Conservation (phyloP, 75 land plant species). For the Cryptomeria japonica region DNA sequence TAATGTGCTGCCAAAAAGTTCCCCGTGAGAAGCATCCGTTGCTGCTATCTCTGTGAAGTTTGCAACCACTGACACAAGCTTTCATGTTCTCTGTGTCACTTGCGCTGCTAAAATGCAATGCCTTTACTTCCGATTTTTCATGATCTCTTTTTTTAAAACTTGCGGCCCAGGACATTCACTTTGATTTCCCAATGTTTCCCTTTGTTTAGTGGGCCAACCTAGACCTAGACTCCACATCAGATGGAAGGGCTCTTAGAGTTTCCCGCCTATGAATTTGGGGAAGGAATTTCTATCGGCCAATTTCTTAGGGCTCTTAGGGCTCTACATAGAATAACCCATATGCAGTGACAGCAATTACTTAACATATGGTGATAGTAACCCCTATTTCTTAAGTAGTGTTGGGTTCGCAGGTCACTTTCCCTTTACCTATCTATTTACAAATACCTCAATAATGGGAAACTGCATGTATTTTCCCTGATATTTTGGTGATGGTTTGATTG, state of each 20-base stretch:
- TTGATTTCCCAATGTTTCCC: background rate
- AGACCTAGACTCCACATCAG: background rate
- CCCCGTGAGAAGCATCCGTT: too few species aligned
- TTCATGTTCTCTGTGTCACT: background rate
- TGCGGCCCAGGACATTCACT: background rate
- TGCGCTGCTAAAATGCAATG: background rate
- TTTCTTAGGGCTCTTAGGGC: too few species aligned
- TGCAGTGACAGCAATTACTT: background rate
- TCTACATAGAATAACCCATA: background rate
- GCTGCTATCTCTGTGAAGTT: too few species aligned
- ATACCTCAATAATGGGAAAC: background rate
- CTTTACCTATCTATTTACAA: background rate
- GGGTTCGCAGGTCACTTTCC: background rate
- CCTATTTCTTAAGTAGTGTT: background rate
- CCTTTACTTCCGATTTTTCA: background rate
- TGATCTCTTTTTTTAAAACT: background rate
- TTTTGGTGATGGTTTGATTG: background rate
- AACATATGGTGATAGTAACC: background rate
- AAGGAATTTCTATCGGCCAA: background rate
- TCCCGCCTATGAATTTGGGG: background rate
- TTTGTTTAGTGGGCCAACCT: background rate
- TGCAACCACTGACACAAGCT: too few species aligned
- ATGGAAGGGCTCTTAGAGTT: background rate
- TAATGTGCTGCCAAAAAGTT: background rate
- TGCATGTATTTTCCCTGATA: background rate